A percentile compares a stretch with the other conserved stretches of the same genome.
Conservation (phyloP, 768 basidiomycete genomes). For the Suillus variegatus region DNA sequence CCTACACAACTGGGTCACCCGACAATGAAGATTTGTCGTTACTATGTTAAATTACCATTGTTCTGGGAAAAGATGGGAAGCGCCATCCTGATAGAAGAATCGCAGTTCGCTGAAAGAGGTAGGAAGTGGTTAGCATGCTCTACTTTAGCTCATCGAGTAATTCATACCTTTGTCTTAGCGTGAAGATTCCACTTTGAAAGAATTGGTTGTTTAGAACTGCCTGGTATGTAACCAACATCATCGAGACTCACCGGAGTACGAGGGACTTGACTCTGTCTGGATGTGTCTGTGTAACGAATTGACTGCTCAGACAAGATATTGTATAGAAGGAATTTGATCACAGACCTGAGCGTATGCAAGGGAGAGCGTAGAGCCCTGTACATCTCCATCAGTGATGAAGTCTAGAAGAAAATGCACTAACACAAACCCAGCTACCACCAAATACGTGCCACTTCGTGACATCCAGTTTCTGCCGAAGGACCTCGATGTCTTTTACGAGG, state of each 20-base stretch:
- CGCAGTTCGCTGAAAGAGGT: conserved; percentile 59
- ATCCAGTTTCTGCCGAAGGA: conserved; percentile 68
- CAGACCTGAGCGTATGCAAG: conserved; percentile 82
- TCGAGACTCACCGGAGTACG: conserved; percentile 60
- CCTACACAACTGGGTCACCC: conserved; percentile 44
- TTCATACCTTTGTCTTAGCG: conserved; percentile 70
- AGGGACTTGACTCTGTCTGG: conserved; percentile 80
- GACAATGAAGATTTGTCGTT: conserved; percentile 1
- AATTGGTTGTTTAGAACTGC: conserved; percentile 4
- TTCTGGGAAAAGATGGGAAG: conserved; percentile 82
- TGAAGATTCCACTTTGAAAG: conserved; percentile 77
- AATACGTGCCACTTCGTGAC: conserved; percentile 94
- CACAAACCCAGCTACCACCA: conserved; percentile 84
- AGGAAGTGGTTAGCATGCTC: neutral
- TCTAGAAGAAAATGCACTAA: neutral
- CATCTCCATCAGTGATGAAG: neutral
- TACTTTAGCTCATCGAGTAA: neutral
- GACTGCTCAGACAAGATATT: neutral
- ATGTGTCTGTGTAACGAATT: conserved; percentile 52
- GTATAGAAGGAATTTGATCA: neutral
- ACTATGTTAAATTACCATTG: conserved; percentile 61
- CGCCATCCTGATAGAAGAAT: conserved; percentile 92
- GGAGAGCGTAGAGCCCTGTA: conserved; percentile 81
- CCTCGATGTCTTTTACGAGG: conserved; percentile 88
- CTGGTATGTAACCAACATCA: neutral